These are phyloP conservation scores for Starmerella asiatica DNA, from an alignment of 805 yeast species.

Conservation along the genomic window DNA sequence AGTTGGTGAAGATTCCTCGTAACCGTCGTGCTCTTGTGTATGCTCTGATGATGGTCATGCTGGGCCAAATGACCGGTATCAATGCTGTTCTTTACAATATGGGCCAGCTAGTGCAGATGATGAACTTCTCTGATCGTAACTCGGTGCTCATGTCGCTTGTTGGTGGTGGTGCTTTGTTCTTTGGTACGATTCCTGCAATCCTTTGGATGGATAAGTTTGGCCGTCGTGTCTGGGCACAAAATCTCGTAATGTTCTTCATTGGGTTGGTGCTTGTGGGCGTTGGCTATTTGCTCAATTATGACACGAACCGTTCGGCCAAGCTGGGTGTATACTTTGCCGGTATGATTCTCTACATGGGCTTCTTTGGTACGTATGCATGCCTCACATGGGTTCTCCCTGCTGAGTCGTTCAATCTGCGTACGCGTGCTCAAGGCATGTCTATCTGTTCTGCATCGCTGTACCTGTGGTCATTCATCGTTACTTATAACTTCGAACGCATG, in stretches of 20 bases:
- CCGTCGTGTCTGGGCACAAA: conserved; percentile 49
- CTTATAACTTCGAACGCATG: conserved; percentile 51
- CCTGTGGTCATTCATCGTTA: conserved; percentile 50
- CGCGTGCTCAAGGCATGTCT: conserved; percentile 55
- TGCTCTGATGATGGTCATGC: conserved; percentile 37
- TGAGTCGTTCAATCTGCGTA: conserved; percentile 45
- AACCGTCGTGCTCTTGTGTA: conserved; percentile 49
- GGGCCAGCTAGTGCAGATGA: conserved; percentile 42
- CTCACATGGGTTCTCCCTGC: conserved; percentile 60
- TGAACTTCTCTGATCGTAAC: conserved; percentile 40
- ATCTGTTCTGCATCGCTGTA: conserved; percentile 40
- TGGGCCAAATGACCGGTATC: conserved; percentile 48
- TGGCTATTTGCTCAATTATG: conserved; percentile 35
- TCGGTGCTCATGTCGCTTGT: conserved; percentile 56
- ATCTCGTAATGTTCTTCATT: conserved; percentile 41
- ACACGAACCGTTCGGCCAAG: conserved; percentile 34
- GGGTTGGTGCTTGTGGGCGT: conserved; percentile 50
- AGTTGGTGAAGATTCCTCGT: conserved; percentile 42
- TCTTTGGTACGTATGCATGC: conserved; percentile 54
- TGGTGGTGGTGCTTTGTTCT: conserved; percentile 48
- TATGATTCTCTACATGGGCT: conserved; percentile 47
- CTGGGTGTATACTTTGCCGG: conserved; percentile 52
- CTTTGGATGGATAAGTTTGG: conserved; percentile 30
- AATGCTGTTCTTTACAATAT: conserved; percentile 54
- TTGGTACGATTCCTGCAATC: conserved; percentile 57